These are phyloP conservation scores for Nidula microcarpa DNA, from an alignment of 768 basidiomycete genomes.

Conservation along the genomic window DNA sequence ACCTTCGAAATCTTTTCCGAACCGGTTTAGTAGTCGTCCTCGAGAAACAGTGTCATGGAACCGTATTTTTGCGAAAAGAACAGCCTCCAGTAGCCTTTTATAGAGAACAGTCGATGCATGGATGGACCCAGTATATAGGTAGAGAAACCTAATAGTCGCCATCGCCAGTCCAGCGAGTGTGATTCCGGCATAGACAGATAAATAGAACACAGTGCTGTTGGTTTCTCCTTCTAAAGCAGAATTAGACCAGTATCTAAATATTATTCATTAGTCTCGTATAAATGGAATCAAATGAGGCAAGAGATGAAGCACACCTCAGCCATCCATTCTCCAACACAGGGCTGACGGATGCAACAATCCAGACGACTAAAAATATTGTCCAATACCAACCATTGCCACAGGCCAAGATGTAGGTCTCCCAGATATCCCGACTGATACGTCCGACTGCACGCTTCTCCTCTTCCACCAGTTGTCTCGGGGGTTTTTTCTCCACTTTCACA, in stretches of 20 bases:
- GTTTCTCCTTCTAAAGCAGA: constrained; percentile 34
- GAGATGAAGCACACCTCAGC: constrained; percentile 40
- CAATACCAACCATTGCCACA: constrained; percentile 54
- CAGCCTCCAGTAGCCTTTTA: constrained; percentile 68
- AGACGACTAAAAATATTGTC: constrained; percentile 47
- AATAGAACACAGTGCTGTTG: constrained; percentile 55
- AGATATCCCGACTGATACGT: constrained; percentile 62
- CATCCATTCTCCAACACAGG: constrained; percentile 75
- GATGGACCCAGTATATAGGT: constrained; percentile 83
- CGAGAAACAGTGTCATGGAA: constrained; percentile 92
- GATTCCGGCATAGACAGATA: constrained; percentile 63
- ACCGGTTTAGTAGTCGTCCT: constrained; percentile 78
- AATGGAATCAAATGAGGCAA: not conserved
- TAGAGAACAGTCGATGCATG: constrained; percentile 77
- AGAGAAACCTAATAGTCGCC: constrained; percentile 60
- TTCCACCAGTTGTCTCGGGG: constrained; percentile 80
- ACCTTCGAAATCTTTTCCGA: constrained; percentile 90
- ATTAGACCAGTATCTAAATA: constrained; percentile 53
- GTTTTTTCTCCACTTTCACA: constrained; percentile 24
- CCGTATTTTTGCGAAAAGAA: constrained; percentile 84
- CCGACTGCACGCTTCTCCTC: constrained; percentile 80
- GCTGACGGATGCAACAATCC: constrained; percentile 54
- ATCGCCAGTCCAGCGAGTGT: constrained; percentile 42
- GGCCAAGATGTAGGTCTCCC: constrained; percentile 39
- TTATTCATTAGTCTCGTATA: too few species aligned